phyloP scores from a whole-genome alignment of 2,329 filamentous ascomycete species.

The Colletotrichum trifolii region DNA sequence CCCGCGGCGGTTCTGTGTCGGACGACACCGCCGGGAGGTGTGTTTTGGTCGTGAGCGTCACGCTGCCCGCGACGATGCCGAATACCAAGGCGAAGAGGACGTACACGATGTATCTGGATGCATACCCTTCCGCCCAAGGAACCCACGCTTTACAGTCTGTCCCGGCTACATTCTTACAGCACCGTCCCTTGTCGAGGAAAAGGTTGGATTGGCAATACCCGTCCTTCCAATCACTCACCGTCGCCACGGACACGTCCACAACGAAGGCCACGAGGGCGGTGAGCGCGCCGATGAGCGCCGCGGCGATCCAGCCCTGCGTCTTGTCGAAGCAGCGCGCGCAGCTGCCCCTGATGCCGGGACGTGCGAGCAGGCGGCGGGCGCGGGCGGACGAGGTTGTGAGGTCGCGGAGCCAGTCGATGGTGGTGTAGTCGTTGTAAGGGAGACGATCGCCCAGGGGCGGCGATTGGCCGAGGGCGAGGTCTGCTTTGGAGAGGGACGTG shows the following conservation, averaged over 20 bases:
- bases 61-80: constrained; percentile 40
- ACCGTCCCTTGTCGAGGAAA: constrained; percentile 60
- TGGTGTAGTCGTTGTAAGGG: constrained; percentile 71
- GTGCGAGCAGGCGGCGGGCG: constrained; percentile 32
- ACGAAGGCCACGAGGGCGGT: constrained; percentile 66
- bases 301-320: constrained; percentile 66
- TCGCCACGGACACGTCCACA: constrained; percentile 65
- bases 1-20: constrained; percentile 15
- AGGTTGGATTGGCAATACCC: constrained; percentile 62
- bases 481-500: constrained; percentile 18
- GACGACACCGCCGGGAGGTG: constrained; percentile 55
- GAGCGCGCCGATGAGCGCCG: constrained; percentile 62
- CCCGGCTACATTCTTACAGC: constrained; percentile 49
- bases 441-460: constrained; percentile 60
- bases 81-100: constrained; percentile 41
- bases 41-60: constrained; percentile 51
- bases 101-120: constrained; percentile 41
- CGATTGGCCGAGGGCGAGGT: constrained; percentile 15
- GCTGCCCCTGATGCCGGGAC: constrained; percentile 50
- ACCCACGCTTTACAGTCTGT: constrained; percentile 52
- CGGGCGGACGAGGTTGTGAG: constrained; percentile 66
- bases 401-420: constrained; percentile 72
- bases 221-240: constrained; percentile 66
- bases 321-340: constrained; percentile 54
- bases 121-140: constrained; percentile 52